Evolutionary conservation across 2,329 filamentous ascomycete genomes (phyloP), one percentile per base, ranked within the genome.

Genomic region (Penicillium polonicum): DNA sequence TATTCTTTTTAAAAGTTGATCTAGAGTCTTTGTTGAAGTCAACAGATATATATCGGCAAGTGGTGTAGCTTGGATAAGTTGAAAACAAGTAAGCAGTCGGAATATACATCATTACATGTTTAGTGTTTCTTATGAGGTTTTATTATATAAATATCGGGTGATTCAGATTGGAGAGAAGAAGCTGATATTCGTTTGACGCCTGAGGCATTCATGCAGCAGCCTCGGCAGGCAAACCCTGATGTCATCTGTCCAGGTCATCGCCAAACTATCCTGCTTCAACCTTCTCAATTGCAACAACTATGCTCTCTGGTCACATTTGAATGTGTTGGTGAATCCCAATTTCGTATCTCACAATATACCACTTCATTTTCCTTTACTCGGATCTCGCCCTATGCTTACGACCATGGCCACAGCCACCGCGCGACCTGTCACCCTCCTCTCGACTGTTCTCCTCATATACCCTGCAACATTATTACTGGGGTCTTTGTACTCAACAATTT

Each of bases 401-500:
- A 59, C 51, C 48, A 67, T 67, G 64, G 48, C 64, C 55, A 52
- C 63, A 45, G 35, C 60, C 48, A 50, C 60, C 45, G 33, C 49
- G 36, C 58, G 59, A 55, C 58, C 60, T 45, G 54, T 61, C 8
- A 13, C 57, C 50, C 41, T 63, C 56, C 79, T 88, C 68, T 90
- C 95, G 71, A 76, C 82, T 25, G 78, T 88, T 23, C 83, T 96
- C 31, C 73, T 79, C 3, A 77, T 90, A 59, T 97, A 96, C 78
- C 93, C 93, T 4, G 67, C 79, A 27, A 88, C 92, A 7, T 86
- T 99, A 57, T 62, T 91, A 55, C 83, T 96, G 64, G 94, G 94
- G 64, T 89, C 90, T 29, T 70, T 95, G 64, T 97, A 91, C 82
- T 88, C 88, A 45, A 78, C 85, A 36, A 76, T 97, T 52, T 92